These are phyloP conservation scores for Alternaria brassicae DNA, from an alignment of 2,329 filamentous ascomycete genomes.

Conservation along the genomic window DNA sequence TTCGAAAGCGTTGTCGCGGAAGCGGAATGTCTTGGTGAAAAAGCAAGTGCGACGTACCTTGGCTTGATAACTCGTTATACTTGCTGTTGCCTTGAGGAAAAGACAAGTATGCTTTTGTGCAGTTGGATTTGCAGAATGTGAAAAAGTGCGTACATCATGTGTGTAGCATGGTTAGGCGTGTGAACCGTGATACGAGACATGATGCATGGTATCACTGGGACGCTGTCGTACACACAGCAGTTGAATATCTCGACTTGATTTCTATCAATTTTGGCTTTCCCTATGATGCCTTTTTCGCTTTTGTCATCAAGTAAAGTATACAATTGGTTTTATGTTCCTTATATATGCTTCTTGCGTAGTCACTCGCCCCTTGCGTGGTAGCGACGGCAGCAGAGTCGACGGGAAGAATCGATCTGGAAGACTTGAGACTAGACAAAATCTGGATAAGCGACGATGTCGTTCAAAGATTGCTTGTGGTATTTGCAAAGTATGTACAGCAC, in stretches of 20 bases:
- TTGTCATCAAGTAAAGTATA: accelerated
- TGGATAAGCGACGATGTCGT: too few species aligned
- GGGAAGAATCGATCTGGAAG: too few species aligned
- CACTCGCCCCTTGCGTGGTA: too few species aligned
- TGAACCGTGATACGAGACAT: neutral
- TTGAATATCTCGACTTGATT: neutral
- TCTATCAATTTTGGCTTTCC: neutral
- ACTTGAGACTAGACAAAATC: neutral
- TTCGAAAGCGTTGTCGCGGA: slow-evolving; percentile 1
- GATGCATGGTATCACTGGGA: neutral
- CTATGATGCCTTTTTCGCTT: neutral
- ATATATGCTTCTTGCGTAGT: neutral
- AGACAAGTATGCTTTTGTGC: neutral
- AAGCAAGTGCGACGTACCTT: neutral
- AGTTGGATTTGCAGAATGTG: neutral
- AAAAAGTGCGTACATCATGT: neutral
- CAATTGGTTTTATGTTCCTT: neutral
- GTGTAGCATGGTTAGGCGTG: neutral
- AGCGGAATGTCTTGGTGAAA: neutral
- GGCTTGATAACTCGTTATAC: neutral
- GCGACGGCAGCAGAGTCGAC: neutral
- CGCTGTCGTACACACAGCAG: neutral
- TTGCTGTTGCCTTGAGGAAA: neutral
- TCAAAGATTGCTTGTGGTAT: too few species aligned
- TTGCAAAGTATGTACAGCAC: too few species aligned